Base-by-base conservation (phyloP, 164 flowering plant species). In the Cinnamomum micranthum region DNA sequence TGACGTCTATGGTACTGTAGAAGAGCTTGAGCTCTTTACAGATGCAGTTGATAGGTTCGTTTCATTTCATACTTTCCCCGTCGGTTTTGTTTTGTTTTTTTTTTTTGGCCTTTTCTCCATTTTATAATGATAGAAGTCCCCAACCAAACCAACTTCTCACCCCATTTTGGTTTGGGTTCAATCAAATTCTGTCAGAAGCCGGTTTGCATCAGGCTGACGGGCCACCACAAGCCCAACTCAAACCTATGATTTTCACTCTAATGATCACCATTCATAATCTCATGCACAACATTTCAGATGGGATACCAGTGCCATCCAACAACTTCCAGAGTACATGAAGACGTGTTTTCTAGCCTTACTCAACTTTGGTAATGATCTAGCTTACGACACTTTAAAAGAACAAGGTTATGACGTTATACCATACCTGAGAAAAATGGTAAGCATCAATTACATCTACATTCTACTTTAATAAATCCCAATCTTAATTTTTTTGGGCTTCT, bases 1-100 rank as follows among this genome's bases (percentile, higher is more conserved):
- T 59, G 90, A 87, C 73, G 78, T 84, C 66, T 84, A 81, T 74
- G 90, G 85, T 17, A 75, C 76, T 13, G 55, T 77, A 67, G 84
- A 84, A 35, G 88, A 87, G 65, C 71, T 87, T 1, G 80, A 84
- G 55, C 84, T 80, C 0, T 82, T 87, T 15, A 86, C 88, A 3
- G 27, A 63, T 20, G 87, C 83, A 2, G 78, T 84, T 65, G 75
- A 79, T 6, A 84, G 87, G 90, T 86, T 19, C 14, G 15, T 11
- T 51, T 11, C 9, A 15, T 51, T 0, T 51, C 15, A 51, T 15
- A 2, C 58, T 51, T 2, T 2, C 28, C 28, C 25, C 25, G n/a
- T 1, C 27, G 1, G 0, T 1, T 1, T 1, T 1, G 27, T 24
- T 24, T 24, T 27, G 1, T 27, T 1, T 27, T 27, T 27, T 27